Evolutionary conservation across 768 basidiomycete species (phyloP).

Genomic region (Sporobolomyces phaffii): DNA sequence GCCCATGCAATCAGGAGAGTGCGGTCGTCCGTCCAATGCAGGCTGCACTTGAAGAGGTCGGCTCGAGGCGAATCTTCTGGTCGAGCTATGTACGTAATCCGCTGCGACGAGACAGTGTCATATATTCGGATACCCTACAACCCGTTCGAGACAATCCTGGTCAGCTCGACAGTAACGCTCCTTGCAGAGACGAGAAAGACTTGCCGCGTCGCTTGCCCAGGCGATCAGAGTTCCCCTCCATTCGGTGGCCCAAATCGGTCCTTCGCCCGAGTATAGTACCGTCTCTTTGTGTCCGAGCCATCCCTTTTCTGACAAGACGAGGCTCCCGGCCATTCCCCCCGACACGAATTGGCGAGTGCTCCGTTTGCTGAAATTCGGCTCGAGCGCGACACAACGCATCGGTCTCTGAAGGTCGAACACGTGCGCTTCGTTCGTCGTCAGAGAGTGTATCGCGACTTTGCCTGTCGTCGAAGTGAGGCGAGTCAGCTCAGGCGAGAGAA

Average conservation of each 20-base stretch:
- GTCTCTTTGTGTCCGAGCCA: conserved; percentile 95
- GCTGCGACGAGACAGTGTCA: conserved; percentile 67
- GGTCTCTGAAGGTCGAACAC: conserved; percentile 86
- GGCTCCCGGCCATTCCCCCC: conserved; percentile 81
- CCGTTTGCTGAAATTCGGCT: conserved; percentile 79
- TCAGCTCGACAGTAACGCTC: not conserved
- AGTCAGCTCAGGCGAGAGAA: not conserved
- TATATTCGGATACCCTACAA: conserved; percentile 85
- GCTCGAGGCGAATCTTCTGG: conserved; percentile 76
- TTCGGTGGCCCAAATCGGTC: conserved; percentile 84
- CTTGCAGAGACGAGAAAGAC: conserved; percentile 38
- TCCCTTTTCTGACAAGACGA: conserved; percentile 86
- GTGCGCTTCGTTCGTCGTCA: conserved; percentile 65
- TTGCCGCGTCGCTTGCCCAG: conserved; percentile 88
- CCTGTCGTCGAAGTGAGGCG: conserved; percentile 52
- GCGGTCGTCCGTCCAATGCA: conserved; percentile 86
- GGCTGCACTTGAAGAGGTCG: conserved; percentile 86
- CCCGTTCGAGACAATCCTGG: not conserved
- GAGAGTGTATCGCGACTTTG: conserved; percentile 79
- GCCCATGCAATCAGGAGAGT: conserved; percentile 84
- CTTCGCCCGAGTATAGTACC: conserved; percentile 67
- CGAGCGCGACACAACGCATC: conserved; percentile 79
- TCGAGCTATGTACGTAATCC: conserved; percentile 79
- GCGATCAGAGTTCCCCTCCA: conserved; percentile 84
- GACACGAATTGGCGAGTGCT: conserved; percentile 74